These are phyloP conservation scores for Simplicillium aogashimaense DNA, from an alignment of 2,329 filamentous ascomycete genomes.

Conservation along the genomic window DNA sequence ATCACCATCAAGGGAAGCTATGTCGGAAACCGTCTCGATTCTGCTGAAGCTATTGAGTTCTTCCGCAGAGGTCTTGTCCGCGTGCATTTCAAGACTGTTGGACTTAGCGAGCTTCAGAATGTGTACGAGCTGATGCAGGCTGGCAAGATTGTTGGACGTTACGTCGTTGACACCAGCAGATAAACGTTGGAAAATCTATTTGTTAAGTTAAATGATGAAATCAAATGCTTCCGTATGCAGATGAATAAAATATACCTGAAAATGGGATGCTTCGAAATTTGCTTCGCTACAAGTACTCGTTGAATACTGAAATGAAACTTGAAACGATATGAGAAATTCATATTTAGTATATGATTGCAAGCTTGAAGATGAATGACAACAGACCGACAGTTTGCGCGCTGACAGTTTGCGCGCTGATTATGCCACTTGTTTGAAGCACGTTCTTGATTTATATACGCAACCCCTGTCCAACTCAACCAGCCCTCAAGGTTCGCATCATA, in stretches of 20 bases:
- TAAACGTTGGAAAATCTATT: slow-evolving; percentile 21
- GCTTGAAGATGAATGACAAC: too few species aligned
- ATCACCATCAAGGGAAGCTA: slow-evolving; percentile 88
- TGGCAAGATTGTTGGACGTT: slow-evolving; percentile 66
- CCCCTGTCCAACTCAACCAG: too few species aligned
- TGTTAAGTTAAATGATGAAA: not conserved
- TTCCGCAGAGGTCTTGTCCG: slow-evolving; percentile 76
- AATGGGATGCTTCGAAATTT: too few species aligned
- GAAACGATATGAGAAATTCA: too few species aligned
- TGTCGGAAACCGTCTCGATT: slow-evolving; percentile 85
- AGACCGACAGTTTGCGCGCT: too few species aligned
- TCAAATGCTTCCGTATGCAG: slow-evolving; percentile 8
- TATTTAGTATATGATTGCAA: too few species aligned
- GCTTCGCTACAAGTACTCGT: too few species aligned
- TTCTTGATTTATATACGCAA: too few species aligned
- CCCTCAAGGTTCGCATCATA: too few species aligned
- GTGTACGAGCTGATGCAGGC: slow-evolving; percentile 70
- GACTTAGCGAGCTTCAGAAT: slow-evolving; percentile 66
- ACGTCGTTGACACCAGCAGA: slow-evolving; percentile 66
- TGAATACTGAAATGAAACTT: too few species aligned
- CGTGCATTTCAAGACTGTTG: slow-evolving; percentile 76
- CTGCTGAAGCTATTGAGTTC: slow-evolving; percentile 84
- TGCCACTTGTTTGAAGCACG: too few species aligned
- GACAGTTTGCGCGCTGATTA: too few species aligned
- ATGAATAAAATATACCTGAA: not conserved